These are phyloP conservation scores for Pyrenophora seminiperda DNA, from an alignment of 2,329 filamentous ascomycete genomes.

Conservation along the genomic window DNA sequence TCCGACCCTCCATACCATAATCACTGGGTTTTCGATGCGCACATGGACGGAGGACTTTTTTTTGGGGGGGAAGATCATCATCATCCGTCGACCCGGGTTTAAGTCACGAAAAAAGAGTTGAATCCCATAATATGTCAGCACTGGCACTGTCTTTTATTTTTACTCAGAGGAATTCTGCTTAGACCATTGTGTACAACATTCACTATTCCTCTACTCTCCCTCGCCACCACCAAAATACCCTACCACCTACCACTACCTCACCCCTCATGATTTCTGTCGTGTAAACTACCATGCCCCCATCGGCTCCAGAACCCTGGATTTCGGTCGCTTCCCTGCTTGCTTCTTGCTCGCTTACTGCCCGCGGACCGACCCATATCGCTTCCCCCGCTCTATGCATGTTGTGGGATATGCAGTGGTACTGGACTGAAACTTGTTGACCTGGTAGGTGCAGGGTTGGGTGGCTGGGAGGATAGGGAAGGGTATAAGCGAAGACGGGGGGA, in stretches of 20 bases:
- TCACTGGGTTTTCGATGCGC: neutral
- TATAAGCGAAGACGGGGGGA: too few species aligned
- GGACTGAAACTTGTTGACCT: slow-evolving; percentile 24
- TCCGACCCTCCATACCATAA: slow-evolving; percentile 10
- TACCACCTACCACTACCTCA: too few species aligned
- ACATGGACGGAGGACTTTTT: neutral
- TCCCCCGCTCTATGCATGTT: slow-evolving; percentile 1
- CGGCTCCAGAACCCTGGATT: slow-evolving; percentile 22
- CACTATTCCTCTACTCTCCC: neutral
- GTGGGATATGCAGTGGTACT: slow-evolving; percentile 14
- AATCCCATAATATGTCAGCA: too few species aligned
- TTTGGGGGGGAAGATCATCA: neutral
- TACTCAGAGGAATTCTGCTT: too few species aligned
- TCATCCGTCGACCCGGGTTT: too few species aligned
- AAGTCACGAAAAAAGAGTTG: too few species aligned
- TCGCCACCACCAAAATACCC: too few species aligned
- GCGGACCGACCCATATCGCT: neutral
- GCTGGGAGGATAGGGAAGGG: too few species aligned
- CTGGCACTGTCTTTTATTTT: too few species aligned
- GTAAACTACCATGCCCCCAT: neutral
- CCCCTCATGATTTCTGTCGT: neutral
- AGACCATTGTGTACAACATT: too few species aligned
- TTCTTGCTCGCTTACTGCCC: slow-evolving; percentile 8
- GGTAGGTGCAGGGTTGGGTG: neutral
- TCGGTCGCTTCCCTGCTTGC: slow-evolving; percentile 15